Evolutionary conservation across 2,329 filamentous ascomycete species (phyloP).

Genomic region (Nemania bipapillata): DNA sequence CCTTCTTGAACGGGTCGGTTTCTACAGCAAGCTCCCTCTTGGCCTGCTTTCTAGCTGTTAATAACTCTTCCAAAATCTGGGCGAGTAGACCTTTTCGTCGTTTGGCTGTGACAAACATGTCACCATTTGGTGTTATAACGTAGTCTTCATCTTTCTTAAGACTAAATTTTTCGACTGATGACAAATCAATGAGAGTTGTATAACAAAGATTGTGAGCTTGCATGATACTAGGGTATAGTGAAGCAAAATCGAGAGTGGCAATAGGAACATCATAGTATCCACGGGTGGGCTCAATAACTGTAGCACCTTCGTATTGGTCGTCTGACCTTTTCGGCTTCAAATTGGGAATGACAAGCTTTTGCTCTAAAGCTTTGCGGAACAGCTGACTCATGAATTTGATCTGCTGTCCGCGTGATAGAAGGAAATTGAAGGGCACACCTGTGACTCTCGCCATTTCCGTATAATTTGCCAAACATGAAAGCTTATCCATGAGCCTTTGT

Average conservation of each 20-base stretch:
- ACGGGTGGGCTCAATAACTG: conserved; percentile 93
- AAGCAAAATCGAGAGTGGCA: conserved; percentile 97
- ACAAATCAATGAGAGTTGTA: conserved; percentile 87
- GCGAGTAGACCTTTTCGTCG: conserved; percentile 90
- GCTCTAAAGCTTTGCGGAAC: conserved; percentile 92
- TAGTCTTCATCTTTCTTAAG: conserved; percentile 93
- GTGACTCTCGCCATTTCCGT: conserved; percentile 99
- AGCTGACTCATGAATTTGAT: conserved; percentile 98
- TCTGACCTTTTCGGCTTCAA: conserved; percentile 75
- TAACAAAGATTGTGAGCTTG: conserved; percentile 99
- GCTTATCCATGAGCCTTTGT: conserved; percentile 93
- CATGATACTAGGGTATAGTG: conserved; percentile 97
- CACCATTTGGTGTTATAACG: conserved; percentile 92
- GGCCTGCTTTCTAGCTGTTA: conserved; percentile 91
- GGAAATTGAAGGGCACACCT: conserved; percentile 94
- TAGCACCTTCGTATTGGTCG: conserved; percentile 96
- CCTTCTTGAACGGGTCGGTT: conserved; percentile 96
- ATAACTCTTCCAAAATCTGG: conserved; percentile 93
- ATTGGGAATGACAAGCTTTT: conserved; percentile 94
- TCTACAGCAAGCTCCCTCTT: conserved; percentile 89
- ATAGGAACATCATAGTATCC: conserved; percentile 96
- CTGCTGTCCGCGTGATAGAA: conserved; percentile 92
- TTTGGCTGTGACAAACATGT: conserved; percentile 89
- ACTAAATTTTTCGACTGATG: conserved; percentile 76
- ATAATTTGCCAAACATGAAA: conserved; percentile 98